These are phyloP conservation scores for Arachnomyces sp. DNA, from an alignment of 2,329 filamentous ascomycete genomes.

Conservation along the genomic window DNA sequence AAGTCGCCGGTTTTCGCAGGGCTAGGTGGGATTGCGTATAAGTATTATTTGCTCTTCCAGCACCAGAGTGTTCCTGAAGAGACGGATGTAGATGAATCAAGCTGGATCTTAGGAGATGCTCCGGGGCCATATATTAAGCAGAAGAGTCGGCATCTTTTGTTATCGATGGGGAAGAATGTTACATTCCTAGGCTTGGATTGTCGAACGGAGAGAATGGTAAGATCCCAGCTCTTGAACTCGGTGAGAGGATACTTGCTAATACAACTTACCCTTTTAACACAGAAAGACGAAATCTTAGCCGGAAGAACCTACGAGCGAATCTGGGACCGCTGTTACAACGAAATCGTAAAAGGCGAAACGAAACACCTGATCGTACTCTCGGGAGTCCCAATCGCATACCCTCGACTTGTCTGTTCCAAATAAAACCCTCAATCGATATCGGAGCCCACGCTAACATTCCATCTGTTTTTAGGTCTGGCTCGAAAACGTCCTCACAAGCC, in stretches of 20 bases:
- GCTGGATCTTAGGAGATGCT: conserved; percentile 72
- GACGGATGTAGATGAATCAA: conserved; percentile 74
- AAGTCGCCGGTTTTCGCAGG: conserved; percentile 80
- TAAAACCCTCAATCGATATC: conserved; percentile 1
- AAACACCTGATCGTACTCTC: conserved; percentile 85
- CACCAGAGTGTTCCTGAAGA: conserved; percentile 82
- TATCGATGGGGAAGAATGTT: conserved; percentile 70
- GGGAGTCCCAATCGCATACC: conserved; percentile 76
- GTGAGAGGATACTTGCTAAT: not conserved
- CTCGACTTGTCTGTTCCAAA: conserved; percentile 61
- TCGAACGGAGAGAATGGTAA: conserved; percentile 72
- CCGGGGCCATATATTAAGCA: conserved; percentile 89
- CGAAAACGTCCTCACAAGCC: conserved; percentile 67
- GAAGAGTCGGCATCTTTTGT: conserved; percentile 73
- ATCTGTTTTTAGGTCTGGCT: conserved; percentile 51
- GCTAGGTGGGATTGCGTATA: conserved; percentile 84
- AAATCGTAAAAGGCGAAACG: conserved; percentile 74
- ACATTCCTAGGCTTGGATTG: conserved; percentile 83
- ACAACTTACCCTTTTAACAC: conserved; percentile 16
- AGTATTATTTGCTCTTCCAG: conserved; percentile 98
- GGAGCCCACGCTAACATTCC: conserved; percentile 38
- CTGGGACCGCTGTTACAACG: conserved; percentile 74
- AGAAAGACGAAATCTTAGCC: conserved; percentile 64
- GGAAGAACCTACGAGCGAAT: conserved; percentile 77
- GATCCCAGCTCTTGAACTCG: conserved; percentile 4